A percentile compares a stretch with the other conserved stretches of the same genome.
These are phyloP conservation scores for Wickerhamiella slavikovae DNA, from an alignment of 805 yeast genomes.

Conservation along the genomic window DNA sequence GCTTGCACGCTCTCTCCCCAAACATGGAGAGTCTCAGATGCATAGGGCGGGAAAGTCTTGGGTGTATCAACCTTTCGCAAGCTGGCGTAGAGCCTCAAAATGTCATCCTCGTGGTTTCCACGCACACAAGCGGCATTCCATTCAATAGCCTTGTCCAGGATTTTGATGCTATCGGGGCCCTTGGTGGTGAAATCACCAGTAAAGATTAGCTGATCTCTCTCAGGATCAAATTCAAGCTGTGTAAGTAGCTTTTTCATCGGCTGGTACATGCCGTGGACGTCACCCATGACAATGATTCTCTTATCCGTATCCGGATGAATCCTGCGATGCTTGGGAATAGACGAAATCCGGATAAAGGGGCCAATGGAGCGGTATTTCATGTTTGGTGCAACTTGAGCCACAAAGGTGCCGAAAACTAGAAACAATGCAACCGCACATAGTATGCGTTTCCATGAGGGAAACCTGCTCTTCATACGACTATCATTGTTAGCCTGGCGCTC, in stretches of 20 bases:
- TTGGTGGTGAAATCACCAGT: slow-evolving; percentile 76
- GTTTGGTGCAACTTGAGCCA: too few species aligned
- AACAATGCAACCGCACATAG: too few species aligned
- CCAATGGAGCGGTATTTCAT: slow-evolving; percentile 2
- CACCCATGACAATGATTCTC: slow-evolving; percentile 59
- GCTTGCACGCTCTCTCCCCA: slow-evolving; percentile 8
- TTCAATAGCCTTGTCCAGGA: slow-evolving; percentile 42
- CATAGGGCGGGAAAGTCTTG: slow-evolving; percentile 12
- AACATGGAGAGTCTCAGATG: slow-evolving; percentile 5
- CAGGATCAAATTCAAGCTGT: slow-evolving; percentile 22
- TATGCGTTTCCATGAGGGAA: too few species aligned
- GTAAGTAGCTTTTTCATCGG: slow-evolving; percentile 33
- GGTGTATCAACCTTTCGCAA: slow-evolving; percentile 27
- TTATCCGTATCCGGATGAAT: slow-evolving; percentile 4
- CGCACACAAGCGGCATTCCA: slow-evolving; percentile 49
- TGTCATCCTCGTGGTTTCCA: slow-evolving; percentile 75
- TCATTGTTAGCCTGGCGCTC: too few species aligned
- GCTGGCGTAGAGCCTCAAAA: slow-evolving; percentile 42
- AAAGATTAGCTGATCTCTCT: slow-evolving; percentile 37
- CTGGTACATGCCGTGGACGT: slow-evolving; percentile 61
- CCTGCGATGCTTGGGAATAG: slow-evolving; percentile 6
- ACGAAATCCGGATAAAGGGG: slow-evolving; percentile 11
- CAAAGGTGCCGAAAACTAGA: too few species aligned
- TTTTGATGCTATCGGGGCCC: slow-evolving; percentile 56
- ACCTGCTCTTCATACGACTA: too few species aligned